Evolutionary conservation across 345 rosid genomes (phyloP).

Genomic region (Melaleuca quinquenervia): DNA sequence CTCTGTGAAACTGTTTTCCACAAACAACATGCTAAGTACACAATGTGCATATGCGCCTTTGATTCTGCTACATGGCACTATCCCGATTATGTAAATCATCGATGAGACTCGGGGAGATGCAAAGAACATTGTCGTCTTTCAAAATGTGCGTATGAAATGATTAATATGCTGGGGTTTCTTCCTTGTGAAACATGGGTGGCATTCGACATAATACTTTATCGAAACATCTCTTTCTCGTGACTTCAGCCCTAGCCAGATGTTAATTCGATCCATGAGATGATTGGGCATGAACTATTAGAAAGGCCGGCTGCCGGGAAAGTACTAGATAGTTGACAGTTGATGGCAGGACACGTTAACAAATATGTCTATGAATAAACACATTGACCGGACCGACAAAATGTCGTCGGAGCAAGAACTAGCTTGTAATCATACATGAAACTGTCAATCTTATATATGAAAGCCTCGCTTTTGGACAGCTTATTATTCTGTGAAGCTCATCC

Average conservation of each 20-base stretch:
- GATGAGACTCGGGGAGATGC: background rate
- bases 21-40: background rate
- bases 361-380: background rate
- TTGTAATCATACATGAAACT: background rate
- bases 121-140: background rate
- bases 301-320: background rate
- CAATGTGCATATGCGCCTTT: background rate
- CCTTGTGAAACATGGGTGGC: background rate
- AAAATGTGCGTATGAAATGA: background rate
- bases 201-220: background rate
- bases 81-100: background rate
- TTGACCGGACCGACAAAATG: background rate
- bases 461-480: background rate
- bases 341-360: background rate
- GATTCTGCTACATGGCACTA: background rate
- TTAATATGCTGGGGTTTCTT: background rate
- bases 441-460: background rate
- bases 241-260: background rate
- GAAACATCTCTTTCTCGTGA: background rate
- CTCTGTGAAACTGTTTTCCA: background rate
- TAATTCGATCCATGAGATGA: background rate
- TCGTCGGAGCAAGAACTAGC: background rate
- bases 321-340: background rate
- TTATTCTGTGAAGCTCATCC: background rate
- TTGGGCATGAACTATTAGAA: background rate